Base-by-base conservation (phyloP, 2,329 filamentous ascomycete species). In the Ophiostoma ulmi region DNA sequence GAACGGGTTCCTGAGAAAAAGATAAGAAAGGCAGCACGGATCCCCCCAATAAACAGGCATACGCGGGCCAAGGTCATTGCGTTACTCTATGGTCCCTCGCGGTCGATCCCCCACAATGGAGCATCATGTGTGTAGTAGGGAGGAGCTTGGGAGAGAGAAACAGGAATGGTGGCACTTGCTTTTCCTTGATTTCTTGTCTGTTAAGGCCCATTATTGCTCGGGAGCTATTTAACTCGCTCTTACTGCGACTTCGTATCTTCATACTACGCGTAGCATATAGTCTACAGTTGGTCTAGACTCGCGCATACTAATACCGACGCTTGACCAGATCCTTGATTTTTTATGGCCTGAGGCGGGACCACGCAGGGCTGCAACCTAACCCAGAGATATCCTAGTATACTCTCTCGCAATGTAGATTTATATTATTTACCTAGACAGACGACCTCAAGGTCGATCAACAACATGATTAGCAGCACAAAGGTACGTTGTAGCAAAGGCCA, bases 91-190 rank as follows among this genome's bases (percentile, higher is more conserved):
- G 20, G 63, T 39, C 36, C 63, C 36, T 65, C n/a, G 63, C 63
- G 63, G 63, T 39, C 36, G 63, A 65, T 65, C 63, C 63, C 63
- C 63, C 63, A 65, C 63, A 65, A 65, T 39, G 35, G 61, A 65
- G 35, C 8, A 39, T 39, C 31, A 17, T 13, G 63, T 11, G 17
- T 38, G 35, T 22, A n/a, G 63, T 39, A n/a, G 20, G 36, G 36
- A 6, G 35, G 20, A 22, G 31, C 35, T 65, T 39, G 11, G 20
- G 17, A 7, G 20, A 39, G 35, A 38, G 31, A 65, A 65, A 65
- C 20, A 39, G 63, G 36, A 39, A 65, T 41, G 63, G 63, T 38
- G 20, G 10, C 35, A 41, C 8, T 26, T 13, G 35, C n/a, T 38
- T n/a, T 65, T 65, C 63, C 63, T 65, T 65, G 63, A 22, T 65